Evolutionary conservation across 208 protist genomes (phyloP), one percentile per base, ranked within the genome.

Genomic region (Acanthamoeba sp.): DNA sequence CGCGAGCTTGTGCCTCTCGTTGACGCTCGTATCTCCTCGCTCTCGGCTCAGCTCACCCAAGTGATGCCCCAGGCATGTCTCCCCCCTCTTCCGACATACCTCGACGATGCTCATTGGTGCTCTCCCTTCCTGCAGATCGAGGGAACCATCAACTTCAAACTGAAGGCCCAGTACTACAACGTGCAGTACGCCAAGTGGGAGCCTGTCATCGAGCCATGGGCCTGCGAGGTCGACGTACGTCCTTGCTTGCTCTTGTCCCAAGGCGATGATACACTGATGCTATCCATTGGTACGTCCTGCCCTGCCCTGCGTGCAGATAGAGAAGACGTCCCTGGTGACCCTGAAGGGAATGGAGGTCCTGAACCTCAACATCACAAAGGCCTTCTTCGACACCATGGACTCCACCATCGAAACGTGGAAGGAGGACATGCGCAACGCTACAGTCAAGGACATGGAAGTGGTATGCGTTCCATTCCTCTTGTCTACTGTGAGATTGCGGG

Each of bases 311-410:
- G 20, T 76, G 48, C 57, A 92, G 87, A 76, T 92, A 12, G 45
- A 93, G 32, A 59, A 93, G 29, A 93, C 89, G 34, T 62, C 62
- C 7, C 27, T 82, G 4, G 34, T 93, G 1, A 71, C 45, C 32
- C 12, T 93, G 32, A 80, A 57, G 69, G 62, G 40, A 22, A n/a
- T 82, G 24, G 66, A 93, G 10, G 36, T 52, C 20, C 34, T 93
- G 36, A 80, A 93, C 62, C 32, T 93, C 42, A 93, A 93, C 45
- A 82, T 93, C 32, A 93, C 89, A n/a, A 93, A 93, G 69, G 57
- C 89, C 20, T 93, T 93, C 89, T 93, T 93, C 32, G 89, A 93
- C 40, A 93, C 89, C 27, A 93, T 93, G 89, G 66, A 93, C 57
- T 82, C 62, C 29, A 93, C 57, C 29, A 80, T 93, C 42, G 89